A percentile compares a stretch with the other conserved stretches of the same genome.
Conservation (phyloP, 495 filamentous ascomycete species). For the Choiromyces venosus region DNA sequence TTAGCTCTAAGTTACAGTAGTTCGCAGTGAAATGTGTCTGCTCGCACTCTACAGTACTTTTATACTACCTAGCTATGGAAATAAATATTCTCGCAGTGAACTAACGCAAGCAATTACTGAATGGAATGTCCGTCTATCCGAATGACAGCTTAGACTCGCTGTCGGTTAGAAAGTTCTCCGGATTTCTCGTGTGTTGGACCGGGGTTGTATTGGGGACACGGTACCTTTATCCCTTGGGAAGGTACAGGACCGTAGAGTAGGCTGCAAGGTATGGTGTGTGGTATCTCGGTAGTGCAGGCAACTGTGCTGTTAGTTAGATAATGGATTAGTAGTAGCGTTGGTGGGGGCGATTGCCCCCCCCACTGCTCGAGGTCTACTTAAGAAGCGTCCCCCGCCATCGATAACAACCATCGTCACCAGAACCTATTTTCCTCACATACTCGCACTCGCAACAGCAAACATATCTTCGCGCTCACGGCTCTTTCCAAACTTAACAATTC, state of each 20-base stretch:
- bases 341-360: conserved; percentile 19
- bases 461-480: neutral
- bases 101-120: neutral
- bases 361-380: conserved; percentile 20
- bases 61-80: neutral
- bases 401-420: conserved; percentile 16
- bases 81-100: neutral
- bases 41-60: neutral
- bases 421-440: conserved; percentile 22
- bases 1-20: neutral
- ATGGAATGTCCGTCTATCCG: neutral
- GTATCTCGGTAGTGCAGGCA: neutral
- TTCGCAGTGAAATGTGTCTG: neutral
- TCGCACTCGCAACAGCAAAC: conserved; percentile 17
- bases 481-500: neutral
- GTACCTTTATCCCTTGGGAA: neutral
- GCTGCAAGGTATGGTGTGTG: neutral
- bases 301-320: neutral
- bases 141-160: neutral
- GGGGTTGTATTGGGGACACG: neutral
- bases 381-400: conserved; percentile 21
- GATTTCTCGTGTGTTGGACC: neutral
- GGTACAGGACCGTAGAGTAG: neutral
- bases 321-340: neutral
- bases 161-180: neutral